Base-by-base conservation (phyloP, 1,284 basidiomycete genomes). In the Irpex sp. region DNA sequence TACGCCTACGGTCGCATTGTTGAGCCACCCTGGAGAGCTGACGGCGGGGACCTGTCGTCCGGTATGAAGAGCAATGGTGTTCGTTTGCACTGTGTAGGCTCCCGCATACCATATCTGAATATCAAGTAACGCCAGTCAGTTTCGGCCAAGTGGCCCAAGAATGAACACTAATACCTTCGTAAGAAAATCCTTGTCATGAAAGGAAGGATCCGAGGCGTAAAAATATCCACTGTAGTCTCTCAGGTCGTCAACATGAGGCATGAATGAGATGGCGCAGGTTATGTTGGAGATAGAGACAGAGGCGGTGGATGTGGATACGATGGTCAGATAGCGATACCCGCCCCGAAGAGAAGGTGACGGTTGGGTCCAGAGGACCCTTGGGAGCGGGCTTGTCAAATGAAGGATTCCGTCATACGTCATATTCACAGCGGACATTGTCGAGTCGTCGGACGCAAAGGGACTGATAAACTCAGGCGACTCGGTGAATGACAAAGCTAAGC, bases 51-150 rank as follows among this genome's bases (percentile, higher is more conserved):
- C 77, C 61, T 79, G 71, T n/a, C 85, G 73, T 2, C 84, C 85
- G 0, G 83, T 84, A 63, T 86, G 63, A 17, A 85, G 60, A 0
- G 84, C 75, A 0, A 86, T 82, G 0, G 81, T 83, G 64, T 84
- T 84, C 0, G 84, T 85, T 68, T 87, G 84, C 7, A 87, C 82
- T 0, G 84, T 87, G 67, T 86, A 87, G 5, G 84, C 84, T 5
- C 85, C 85, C 0, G 84, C 77, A 68, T 85, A 86, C 84, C 85
- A 87, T 3, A 85, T 77, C 82, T 74, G 46, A 21, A 13, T 13
- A n/a, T 26, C 26, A 26, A 26, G 26, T 64, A 21, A 33, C 46
- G 36, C 62, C 33, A 19, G n/a, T 33, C 17, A 43, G 17, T 53
- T 11, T 53, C 11, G 26, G 11, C 51, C 19, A 17, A 59, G 33